Base-by-base conservation (phyloP, 2,329 filamentous ascomycete species). In the Venturia aucupariae region DNA sequence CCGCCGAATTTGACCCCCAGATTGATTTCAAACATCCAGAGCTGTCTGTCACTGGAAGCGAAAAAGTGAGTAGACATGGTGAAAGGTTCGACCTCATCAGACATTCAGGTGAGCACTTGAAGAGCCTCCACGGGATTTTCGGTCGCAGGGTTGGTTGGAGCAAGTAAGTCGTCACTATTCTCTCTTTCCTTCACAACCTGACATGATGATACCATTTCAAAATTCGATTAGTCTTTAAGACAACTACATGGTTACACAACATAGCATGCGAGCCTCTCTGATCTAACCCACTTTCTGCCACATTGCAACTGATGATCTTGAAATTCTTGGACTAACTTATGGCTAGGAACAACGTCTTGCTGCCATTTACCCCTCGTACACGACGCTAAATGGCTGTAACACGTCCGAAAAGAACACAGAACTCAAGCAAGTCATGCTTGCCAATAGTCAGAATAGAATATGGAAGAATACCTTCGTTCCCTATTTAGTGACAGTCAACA, bases 181-280 rank as follows among this genome's bases (percentile, higher is more conserved):
- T 42, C 22, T 38, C 46, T 42, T 65, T 1, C 38, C 19, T 55
- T 54, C 51, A 61, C 22, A 51, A 54, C 24, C 19, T 46, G 24
- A 80, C 88, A 80, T 88, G 86, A 89, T 89, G 87, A 90, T 83
- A 81, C 78, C 85, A 71, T 83, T 75, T 80, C 84, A 85, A 87
- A 86, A 85, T 89, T 81, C 93, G 93, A 97, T 97, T 97, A 97
- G 93, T 97, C 93, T 96, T 95, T 83, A 97, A 96, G 92, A 97
- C 92, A 87, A 77, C 80, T 75, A 86, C 82, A 87, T 94, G 90
- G 90, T 97, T 93, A 93, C 81, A 88, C 83, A 59, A 38, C 30
- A 35, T 59, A 41, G 35, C 48, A 87, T 87, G 82, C 84, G 82
- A 85, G 82, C 84, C 84, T 88, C 85, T 88, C 88, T 90, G 88